Base-by-base conservation (phyloP, 2,329 filamentous ascomycete species). In the Fusarium drepaniforme region DNA sequence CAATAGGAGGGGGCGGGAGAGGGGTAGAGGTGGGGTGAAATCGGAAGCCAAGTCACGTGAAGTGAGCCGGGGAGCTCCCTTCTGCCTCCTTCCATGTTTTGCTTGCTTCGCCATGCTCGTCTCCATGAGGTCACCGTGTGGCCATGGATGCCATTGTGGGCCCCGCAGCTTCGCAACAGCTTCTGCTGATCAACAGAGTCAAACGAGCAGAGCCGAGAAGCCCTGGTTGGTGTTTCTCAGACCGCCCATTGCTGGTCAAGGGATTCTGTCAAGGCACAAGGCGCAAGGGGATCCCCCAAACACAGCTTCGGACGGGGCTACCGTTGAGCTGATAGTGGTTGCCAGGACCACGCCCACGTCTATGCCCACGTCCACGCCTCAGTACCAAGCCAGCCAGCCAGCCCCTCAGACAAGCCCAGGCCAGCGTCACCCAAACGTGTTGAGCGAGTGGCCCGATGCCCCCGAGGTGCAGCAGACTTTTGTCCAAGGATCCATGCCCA, bases 21-120 rank as follows among this genome's bases (percentile, higher is more conserved):
- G 40, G 58, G 35, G 57, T 28, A 66, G 63, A 37, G 58, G 72
- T 60, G 70, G 75, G 67, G 42, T 66, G 72, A 72, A 37, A 73
- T 70, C 56, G 53, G 68, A 61, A 57, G 35, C 46, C 38, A 64
- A 37, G 70, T 83, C 82, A 83, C 81, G 81, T 83, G 81, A 70
- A 64, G 42, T 37, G 59, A 72, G 60, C 64, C 65, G 44, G 62
- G 62, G 59, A 71, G 78, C 75, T 77, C 68, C 46, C 46, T 51
- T 51, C 64, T 64, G 56, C 62, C 71, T 61, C 38, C 13, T 51
- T 71, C 25, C 49, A 53, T 53, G 21, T 64, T 72, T 71, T 71
- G 57, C 61, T 64, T 65, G 67, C 40, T 63, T 53, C 21, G n/a
- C 42, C 33, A 46, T 56, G 53, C 44, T 63, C 62, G 53, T 65